Percentiles rank a stretch among this genome's conserved stretches.
Conservation (phyloP, 1,284 basidiomycete genomes). For the Meira nashicola region DNA sequence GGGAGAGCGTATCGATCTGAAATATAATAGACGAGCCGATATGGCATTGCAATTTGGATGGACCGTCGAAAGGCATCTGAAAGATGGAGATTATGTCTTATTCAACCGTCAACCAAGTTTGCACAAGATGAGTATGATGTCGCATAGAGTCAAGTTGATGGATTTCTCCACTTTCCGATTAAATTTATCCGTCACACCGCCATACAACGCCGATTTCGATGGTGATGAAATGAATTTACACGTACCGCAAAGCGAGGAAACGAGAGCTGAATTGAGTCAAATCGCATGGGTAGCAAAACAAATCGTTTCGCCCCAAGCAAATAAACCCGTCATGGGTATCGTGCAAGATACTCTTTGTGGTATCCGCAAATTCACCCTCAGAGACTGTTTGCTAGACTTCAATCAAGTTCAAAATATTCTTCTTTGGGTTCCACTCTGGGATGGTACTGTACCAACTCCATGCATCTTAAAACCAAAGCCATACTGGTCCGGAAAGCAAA, state of each 20-base stretch:
- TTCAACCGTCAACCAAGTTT: slow-evolving; percentile 98
- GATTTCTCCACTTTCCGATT: slow-evolving; percentile 98
- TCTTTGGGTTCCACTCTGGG: slow-evolving; percentile 96
- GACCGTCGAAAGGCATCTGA: slow-evolving; percentile 96
- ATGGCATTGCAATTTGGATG: slow-evolving; percentile 96
- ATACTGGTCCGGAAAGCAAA: slow-evolving; percentile 96
- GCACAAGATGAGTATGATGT: slow-evolving; percentile 99
- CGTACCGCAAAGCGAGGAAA: slow-evolving; percentile 97
- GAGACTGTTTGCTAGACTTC: slow-evolving; percentile 60
- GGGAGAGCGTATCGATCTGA: slow-evolving; percentile 92
- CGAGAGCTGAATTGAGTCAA: slow-evolving; percentile 93
- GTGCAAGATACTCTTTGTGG: slow-evolving; percentile 98
- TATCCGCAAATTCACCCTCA: slow-evolving; percentile 91
- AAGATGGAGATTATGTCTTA: slow-evolving; percentile 83
- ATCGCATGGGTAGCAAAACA: slow-evolving; percentile 99
- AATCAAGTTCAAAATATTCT: slow-evolving; percentile 80
- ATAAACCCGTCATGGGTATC: slow-evolving; percentile 99
- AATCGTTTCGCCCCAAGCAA: slow-evolving; percentile 98
- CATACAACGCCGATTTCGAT: slow-evolving; percentile 66
- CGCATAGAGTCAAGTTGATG: slow-evolving; percentile 95
- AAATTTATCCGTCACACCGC: slow-evolving; percentile 75
- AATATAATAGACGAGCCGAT: slow-evolving; percentile 80
- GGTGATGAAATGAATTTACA: slow-evolving; percentile 98
- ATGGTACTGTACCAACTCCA: slow-evolving; percentile 84
- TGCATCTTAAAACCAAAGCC: slow-evolving; percentile 95